Base-by-base conservation (phyloP, 495 filamentous ascomycete species). In the Neurospora tetrasperma region DNA sequence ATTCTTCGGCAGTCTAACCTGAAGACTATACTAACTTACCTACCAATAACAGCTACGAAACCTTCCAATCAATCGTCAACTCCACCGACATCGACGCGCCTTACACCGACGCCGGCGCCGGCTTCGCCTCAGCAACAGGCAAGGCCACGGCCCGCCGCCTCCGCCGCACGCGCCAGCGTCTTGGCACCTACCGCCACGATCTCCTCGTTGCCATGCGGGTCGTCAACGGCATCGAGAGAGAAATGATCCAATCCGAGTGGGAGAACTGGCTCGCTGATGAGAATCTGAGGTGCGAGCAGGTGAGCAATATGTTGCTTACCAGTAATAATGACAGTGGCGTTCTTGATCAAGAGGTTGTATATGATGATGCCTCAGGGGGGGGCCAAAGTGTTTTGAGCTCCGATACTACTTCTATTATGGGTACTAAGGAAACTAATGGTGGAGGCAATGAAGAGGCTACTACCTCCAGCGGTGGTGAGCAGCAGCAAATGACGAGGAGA, bases 171-270 rank as follows among this genome's bases (percentile, higher is more conserved):
- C 87, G 94, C 7, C 91, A 96, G 81, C 87, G 90, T 42, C 88
- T 99, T 3, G 96, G 91, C 11, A 81, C 87, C 14, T 95, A 97
- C 80, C 88, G 96, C n/a, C 93, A 99, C 78, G 93, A 98, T 77
- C 85, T 98, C 27, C 84, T 98, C 2, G 94, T 99, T 6, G 94
- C 94, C 18, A 87, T 98, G 82, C 90, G 94, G 7, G 87, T 98
- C 4, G 90, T 99, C 70, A 97, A 98, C 79, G 90, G 86, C 59
- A 89, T 98, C 11, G 96, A 99, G 83, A 82, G 85, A 70, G 95
- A 98, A 79, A 90, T 96, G 78, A 74, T 98, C 72, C 85, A 87
- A 71, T 90, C 88, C 3, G 94, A 98, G 83, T 99, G 93, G 90
- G 94, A 96, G 82, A 90, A 91, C 48, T 98, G 94, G 94, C 85